These are phyloP conservation scores for Neofusicoccum cordaticola DNA, from an alignment of 2,329 filamentous ascomycete genomes.

Conservation along the genomic window DNA sequence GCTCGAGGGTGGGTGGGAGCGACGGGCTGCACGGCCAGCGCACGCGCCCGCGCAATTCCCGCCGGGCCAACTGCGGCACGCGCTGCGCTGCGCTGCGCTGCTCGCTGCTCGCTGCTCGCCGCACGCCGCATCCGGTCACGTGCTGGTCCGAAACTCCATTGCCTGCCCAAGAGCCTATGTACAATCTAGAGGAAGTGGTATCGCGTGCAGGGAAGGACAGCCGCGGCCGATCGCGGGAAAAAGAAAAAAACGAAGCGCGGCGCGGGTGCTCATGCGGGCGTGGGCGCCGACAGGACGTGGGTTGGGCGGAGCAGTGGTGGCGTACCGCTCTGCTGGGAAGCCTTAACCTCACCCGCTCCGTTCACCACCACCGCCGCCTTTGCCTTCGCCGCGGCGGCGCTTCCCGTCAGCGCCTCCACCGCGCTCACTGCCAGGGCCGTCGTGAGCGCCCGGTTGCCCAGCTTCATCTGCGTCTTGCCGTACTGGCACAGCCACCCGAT, in stretches of 20 bases:
- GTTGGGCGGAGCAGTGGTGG: not conserved
- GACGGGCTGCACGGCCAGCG: too few species aligned
- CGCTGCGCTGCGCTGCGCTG: too few species aligned
- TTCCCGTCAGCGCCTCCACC: constrained; percentile 1
- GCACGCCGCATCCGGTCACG: not conserved
- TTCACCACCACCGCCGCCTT: not conserved
- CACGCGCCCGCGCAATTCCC: not conserved
- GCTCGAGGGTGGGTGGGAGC: too few species aligned
- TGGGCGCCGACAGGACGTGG: not conserved
- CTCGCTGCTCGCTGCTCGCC: too few species aligned
- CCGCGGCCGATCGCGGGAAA: too few species aligned
- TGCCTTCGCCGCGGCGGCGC: not conserved
- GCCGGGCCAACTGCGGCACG: not conserved
- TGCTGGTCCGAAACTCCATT: not conserved
- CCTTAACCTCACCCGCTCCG: not conserved
- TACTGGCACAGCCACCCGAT: constrained; percentile 26
- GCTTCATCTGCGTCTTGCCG: constrained; percentile 20
- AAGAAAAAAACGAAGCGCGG: not conserved
- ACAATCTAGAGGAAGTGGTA: not conserved
- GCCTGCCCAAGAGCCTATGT: not conserved
- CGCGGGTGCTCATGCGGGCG: not conserved
- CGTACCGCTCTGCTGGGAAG: not conserved
- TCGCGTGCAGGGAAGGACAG: not conserved
- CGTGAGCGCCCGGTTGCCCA: constrained; percentile 24
- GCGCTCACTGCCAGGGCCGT: constrained; percentile 28